Conservation (phyloP, 2,329 filamentous ascomycete genomes). For the Gnomoniopsis sp. region DNA sequence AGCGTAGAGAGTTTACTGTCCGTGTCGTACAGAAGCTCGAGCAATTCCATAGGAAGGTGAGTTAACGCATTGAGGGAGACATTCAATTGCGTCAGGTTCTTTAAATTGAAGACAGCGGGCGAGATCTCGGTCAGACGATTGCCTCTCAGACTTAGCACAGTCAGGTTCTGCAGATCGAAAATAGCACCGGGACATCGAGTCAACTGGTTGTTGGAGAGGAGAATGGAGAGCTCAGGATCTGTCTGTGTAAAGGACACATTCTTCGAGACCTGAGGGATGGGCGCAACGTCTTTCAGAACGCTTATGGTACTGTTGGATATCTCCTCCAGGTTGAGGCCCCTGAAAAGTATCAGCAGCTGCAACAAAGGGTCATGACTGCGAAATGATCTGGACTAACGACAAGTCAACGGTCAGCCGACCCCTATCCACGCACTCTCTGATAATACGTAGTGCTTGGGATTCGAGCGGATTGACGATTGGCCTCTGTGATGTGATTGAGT, state of each 20-base stretch:
- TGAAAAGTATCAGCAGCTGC: slow-evolving; percentile 19
- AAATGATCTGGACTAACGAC: slow-evolving; percentile 40
- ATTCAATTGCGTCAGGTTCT: slow-evolving; percentile 60
- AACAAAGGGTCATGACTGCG: not conserved
- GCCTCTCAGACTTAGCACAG: slow-evolving; percentile 62
- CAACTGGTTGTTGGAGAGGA: slow-evolving; percentile 58
- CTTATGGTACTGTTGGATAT: slow-evolving; percentile 56
- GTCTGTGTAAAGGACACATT: slow-evolving; percentile 58
- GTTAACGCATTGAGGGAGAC: slow-evolving; percentile 61
- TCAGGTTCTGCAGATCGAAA: slow-evolving; percentile 59
- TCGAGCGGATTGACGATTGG: slow-evolving; percentile 24
- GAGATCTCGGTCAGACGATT: slow-evolving; percentile 62
- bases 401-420: slow-evolving; percentile 60
- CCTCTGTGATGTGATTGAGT: not conserved
- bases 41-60: slow-evolving; percentile 60
- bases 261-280: slow-evolving; percentile 50
- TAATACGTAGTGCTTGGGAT: slow-evolving; percentile 39
- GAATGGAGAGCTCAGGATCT: slow-evolving; percentile 58
- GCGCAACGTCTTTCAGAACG: slow-evolving; percentile 52
- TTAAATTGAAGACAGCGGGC: slow-evolving; percentile 53
- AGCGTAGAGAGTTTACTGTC: slow-evolving; percentile 46
- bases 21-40: slow-evolving; percentile 48
- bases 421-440: slow-evolving; percentile 53
- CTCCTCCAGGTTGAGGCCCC: slow-evolving; percentile 43
- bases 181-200: slow-evolving; percentile 54